phyloP scores from a whole-genome alignment of 441 rosid species.

The Gossypium trilobum region DNA sequence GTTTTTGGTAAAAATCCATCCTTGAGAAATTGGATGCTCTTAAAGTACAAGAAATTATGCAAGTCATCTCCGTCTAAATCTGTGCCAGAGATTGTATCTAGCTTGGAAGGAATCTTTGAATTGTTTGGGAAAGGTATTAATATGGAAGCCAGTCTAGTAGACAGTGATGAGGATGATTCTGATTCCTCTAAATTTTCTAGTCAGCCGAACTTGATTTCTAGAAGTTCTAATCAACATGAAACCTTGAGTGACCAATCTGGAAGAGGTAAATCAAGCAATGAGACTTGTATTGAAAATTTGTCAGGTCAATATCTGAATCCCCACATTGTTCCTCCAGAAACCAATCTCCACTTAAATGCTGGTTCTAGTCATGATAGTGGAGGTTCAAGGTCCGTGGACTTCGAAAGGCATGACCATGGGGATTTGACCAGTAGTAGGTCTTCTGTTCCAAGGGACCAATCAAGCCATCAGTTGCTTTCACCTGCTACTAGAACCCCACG shows the following conservation, averaged over 20 bases:
- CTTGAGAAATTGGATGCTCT: conserved; percentile 57
- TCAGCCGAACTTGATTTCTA: conserved; percentile 23
- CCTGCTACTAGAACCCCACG: conserved; percentile 48
- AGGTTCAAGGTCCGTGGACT: conserved; percentile 52
- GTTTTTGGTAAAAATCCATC: conserved; percentile 50
- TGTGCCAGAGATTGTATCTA: conserved; percentile 34
- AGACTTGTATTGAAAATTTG: conserved; percentile 23
- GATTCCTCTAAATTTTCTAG: conserved; percentile 27
- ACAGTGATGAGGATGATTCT: conserved; percentile 50
- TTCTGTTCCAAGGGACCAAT: conserved; percentile 50
- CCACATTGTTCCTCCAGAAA: conserved; percentile 29
- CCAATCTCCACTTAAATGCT: conserved; percentile 39
- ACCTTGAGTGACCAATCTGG: conserved; percentile 27
- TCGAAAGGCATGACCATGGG: conserved; percentile 55
- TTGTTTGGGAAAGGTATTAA: conserved; percentile 35
- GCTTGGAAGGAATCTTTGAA: conserved; percentile 50
- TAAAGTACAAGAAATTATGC: conserved; percentile 49
- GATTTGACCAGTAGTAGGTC: conserved; percentile 57
- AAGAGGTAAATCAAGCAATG: conserved; percentile 23
- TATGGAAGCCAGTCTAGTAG: conserved; percentile 40
- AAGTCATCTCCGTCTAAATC: conserved; percentile 40
- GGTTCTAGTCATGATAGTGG: conserved; percentile 50
- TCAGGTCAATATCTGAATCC: conserved; percentile 35
- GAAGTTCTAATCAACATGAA: conserved; percentile 30
- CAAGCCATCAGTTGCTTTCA: conserved; percentile 52